Evolutionary conservation across 1,139 yeast species (phyloP), one percentile per base, ranked within the genome.

Genomic region (Sugiyamaella novakii): DNA sequence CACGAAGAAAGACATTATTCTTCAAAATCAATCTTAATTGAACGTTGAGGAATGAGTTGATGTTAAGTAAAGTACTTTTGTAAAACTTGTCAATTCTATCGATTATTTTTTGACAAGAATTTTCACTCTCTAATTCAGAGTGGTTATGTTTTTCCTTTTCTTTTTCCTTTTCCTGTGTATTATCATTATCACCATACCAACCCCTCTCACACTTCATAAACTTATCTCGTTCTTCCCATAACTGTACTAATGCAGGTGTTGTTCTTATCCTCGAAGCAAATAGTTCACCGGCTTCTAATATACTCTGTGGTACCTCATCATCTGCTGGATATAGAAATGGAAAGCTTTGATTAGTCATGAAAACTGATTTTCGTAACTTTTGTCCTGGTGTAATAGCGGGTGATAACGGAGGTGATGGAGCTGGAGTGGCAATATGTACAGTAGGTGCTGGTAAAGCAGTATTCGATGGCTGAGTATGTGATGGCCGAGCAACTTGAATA

Each of bases 341-440:
- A 70, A 79, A 84, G 10, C 83, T 77, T 59, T 84, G 87, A 62
- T 87, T 86, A 0, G 92, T 80, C 66, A 87, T 91, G 59, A 83
- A 87, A 17, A 61, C 64, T 49, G 87, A 79, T 57, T 84, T 82
- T 56, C 88, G 77, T 27, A 77, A 75, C 59, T 83, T 86, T 50
- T 80, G 84, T 10, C 86, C 86, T 1, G 68, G 58, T 36, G 64
- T 60, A 34, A 62, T 60, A 31, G 63, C 72, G 21, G 95, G 89
- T 1, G 84, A 78, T 7, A 80, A 66, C 0, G 87, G 84, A 0
- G 96, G 96, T 0, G 96, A 85, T 1, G 96, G 94, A 0, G 85
- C 87, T 0, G 96, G 96, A 0, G 96, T 88, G 0, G 96, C 91
- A 14, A 89, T 76, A 65, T 89, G 96, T 2, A 84, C 70, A 1